These are phyloP conservation scores for Citrus sp. DNA, from an alignment of 345 rosid genomes.

Conservation along the genomic window DNA sequence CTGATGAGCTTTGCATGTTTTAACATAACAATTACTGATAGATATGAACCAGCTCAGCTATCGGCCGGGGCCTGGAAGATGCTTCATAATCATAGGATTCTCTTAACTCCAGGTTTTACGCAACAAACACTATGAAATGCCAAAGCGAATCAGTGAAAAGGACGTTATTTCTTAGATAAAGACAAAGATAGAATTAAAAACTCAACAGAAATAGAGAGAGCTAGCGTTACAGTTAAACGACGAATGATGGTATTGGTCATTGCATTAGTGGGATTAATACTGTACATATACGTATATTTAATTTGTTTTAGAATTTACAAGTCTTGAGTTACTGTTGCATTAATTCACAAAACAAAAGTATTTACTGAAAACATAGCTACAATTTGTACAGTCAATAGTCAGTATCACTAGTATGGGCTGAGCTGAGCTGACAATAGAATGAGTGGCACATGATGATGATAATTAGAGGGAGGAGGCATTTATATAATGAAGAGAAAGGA, in stretches of 20 bases:
- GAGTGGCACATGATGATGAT: not conserved
- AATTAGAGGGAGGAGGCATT: not conserved
- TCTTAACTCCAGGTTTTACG: not conserved
- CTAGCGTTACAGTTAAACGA: not conserved
- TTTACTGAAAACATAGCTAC: too few relatives aligned
- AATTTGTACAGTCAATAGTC: not conserved
- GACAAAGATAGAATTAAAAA: conserved; percentile 4
- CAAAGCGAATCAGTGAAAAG: not conserved
- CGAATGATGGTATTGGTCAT: not conserved
- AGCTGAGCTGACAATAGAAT: too few relatives aligned
- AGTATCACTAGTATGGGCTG: too few relatives aligned
- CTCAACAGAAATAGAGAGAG: not conserved
- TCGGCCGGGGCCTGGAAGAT: not conserved
- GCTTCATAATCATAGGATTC: conserved; percentile 5
- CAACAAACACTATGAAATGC: not conserved
- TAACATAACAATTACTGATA: too few relatives aligned
- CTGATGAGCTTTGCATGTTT: too few relatives aligned
- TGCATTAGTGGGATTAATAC: too few relatives aligned
- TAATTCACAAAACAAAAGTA: not conserved
- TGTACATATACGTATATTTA: too few relatives aligned
- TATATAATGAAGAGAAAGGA: not conserved
- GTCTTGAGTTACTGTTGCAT: not conserved
- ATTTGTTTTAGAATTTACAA: too few relatives aligned
- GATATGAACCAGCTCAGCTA: too few relatives aligned
- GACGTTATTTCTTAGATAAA: conserved; percentile 24